A percentile compares a stretch with the other conserved stretches of the same genome.
Evolutionary conservation across 345 rosid species (phyloP).

Genomic region (Syzygium aromaticum): DNA sequence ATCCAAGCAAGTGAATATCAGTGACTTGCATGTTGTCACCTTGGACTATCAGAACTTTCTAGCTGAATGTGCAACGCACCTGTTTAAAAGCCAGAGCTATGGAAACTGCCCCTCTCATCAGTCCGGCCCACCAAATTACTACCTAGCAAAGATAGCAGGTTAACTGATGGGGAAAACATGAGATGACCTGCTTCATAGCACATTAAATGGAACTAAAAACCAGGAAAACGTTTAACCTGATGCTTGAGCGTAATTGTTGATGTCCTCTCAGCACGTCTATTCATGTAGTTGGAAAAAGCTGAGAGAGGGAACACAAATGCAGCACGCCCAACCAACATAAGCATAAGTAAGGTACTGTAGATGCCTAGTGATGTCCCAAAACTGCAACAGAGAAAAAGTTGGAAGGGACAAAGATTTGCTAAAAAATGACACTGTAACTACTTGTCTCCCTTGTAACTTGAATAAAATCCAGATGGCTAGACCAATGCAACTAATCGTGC

Average conservation of each 20-base stretch:
- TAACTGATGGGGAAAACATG: not conserved
- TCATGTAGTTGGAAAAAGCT: slow-evolving; percentile 50
- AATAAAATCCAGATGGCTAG: not conserved
- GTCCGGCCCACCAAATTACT: slow-evolving; percentile 93
- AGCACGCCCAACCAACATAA: slow-evolving; percentile 63
- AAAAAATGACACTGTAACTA: not conserved
- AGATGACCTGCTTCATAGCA: not conserved
- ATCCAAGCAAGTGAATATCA: not conserved
- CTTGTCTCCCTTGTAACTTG: not conserved
- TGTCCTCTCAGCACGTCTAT: slow-evolving; percentile 28
- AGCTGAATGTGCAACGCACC: slow-evolving; percentile 26
- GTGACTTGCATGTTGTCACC: not conserved
- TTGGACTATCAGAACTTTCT: not conserved
- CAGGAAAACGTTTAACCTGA: slow-evolving; percentile 36
- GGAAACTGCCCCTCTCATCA: slow-evolving; percentile 92
- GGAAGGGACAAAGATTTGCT: not conserved
- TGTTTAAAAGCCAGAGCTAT: slow-evolving; percentile 89
- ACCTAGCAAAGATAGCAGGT: slow-evolving; percentile 26
- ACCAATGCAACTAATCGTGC: not conserved
- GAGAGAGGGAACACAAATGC: slow-evolving; percentile 89
- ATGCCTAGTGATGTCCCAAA: slow-evolving; percentile 38
- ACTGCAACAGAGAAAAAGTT: slow-evolving; percentile 22
- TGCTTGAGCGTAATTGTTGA: slow-evolving; percentile 45
- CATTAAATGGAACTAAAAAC: not conserved
- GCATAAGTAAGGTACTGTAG: slow-evolving; percentile 35